Evolutionary conservation across 228 moss, liverwort and hornwort genomes (phyloP), one percentile per base, ranked within the genome.

Genomic region (Sphagnum magellanicum): DNA sequence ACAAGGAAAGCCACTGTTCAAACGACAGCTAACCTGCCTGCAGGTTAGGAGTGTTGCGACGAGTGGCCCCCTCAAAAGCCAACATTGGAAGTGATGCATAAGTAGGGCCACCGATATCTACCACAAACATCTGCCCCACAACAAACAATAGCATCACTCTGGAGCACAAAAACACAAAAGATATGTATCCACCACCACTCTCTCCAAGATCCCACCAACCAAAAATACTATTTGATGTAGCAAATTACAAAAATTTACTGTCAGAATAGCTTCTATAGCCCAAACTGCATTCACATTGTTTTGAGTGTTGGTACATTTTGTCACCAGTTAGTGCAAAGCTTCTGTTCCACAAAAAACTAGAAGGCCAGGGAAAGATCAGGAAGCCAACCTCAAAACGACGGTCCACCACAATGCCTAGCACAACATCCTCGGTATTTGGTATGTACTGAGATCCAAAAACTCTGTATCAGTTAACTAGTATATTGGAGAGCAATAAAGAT

Each of bases 11-110:
- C 12, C 59, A 59, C 12, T 11, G 59, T 59, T 59, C 12, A 11
- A 59, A 59, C 3, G 55, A 55, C 55, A 77, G 61, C 69, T 75
- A 71, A 75, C 82, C 79, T 91, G 74, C 95, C 96, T 98, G 93
- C 76, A 98, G 91, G 77, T 87, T 93, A 76, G 93, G 97, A 70
- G 85, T 82, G 79, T 98, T 98, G 59, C 93, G 88, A 64, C 97
- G 85, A 53, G 93, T 88, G 71, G 93, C 97, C 58, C 97, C 90
- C 82, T 98, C 97, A 72, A 93, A 93, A 58, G 97, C 90, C 63
- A 98, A 77, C 55, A 79, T 82, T 2, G 88, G 91, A 68, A 98
- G 88, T 61, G 81, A 76, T 72, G 89, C 93, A 69, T 77, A 71
- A 50, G 84, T 79, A 74, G 97, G 91, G 60, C 91, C 88, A 8